phyloP scores from a whole-genome alignment of 352 stramenopile species.

The Pilasporangium apinafurcum region DNA sequence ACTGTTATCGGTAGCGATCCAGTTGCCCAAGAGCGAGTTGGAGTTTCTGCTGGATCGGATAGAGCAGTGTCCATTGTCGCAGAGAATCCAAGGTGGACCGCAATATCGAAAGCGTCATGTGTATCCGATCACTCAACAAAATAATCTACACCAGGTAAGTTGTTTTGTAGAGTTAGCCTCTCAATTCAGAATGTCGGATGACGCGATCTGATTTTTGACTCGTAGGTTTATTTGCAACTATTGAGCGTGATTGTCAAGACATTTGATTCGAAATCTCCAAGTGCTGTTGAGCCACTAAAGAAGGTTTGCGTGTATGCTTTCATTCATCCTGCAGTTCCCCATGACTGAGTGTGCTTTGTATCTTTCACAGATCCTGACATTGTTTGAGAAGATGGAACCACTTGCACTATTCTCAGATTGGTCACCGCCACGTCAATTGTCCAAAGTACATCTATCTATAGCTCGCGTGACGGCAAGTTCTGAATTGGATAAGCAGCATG shows the following conservation, averaged over 20 bases:
- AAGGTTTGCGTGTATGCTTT: slow-evolving; percentile 28
- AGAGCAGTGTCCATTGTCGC: slow-evolving; percentile 53
- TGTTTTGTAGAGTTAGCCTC: no score
- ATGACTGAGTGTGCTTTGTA: slow-evolving; percentile 1
- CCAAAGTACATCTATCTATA: slow-evolving; percentile 24
- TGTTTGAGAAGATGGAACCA: slow-evolving; percentile 58
- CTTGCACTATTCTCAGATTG: slow-evolving; percentile 74
- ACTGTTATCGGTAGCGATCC: slow-evolving; percentile 50
- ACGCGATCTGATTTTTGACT: neutral
- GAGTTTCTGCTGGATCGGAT: slow-evolving; percentile 84
- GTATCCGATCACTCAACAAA: slow-evolving; percentile 53
- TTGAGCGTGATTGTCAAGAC: slow-evolving; percentile 45
- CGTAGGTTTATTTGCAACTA: slow-evolving; percentile 63
- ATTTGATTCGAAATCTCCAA: slow-evolving; percentile 45
- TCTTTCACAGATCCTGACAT: slow-evolving; percentile 36
- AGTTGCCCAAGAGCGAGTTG: slow-evolving; percentile 80
- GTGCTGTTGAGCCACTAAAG: slow-evolving; percentile 43
- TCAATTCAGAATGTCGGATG: no score
- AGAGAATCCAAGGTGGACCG: slow-evolving; percentile 39
- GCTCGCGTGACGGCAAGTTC: slow-evolving; percentile 55
- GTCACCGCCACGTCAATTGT: slow-evolving; percentile 59
- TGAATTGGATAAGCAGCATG: slow-evolving; percentile 48
- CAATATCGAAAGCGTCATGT: slow-evolving; percentile 58
- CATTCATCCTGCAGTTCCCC: neutral
- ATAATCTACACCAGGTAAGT: slow-evolving; percentile 71